Evolutionary conservation across 1,284 basidiomycete genomes (phyloP), one percentile per base, ranked within the genome.

Genomic region (Meira miltonrushii): DNA sequence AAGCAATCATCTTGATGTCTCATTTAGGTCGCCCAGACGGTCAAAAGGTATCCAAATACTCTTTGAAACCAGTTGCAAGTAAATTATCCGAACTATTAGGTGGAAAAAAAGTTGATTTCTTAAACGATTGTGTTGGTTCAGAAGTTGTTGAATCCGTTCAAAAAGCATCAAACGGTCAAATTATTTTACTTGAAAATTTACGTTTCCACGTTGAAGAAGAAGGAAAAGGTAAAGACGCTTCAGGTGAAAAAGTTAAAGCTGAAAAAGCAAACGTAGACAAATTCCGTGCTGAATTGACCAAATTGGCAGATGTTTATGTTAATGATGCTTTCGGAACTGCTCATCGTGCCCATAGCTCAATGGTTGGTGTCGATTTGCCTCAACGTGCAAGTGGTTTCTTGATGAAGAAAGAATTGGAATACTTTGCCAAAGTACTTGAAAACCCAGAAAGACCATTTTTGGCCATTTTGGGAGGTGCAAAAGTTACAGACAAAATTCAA

Each of bases 301-400:
- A 84, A 67, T 88, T 98, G 67, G 93, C 92, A 55, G 92, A 97
- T 77, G 89, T 98, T 69, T 98, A 97, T 81, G 84, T 98, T 80
- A 98, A 98, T 82, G 94, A 98, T 79, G 95, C 94, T 41, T 98
- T 98, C 80, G 94, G 94, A 59, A 97, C 94, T 55, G 95, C 94
- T 43, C 94, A 98, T 81, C 90, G 94, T 70, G 93, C 91, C 21
- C 95, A 98, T 81, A 95, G 94, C 0, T 93, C 90, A 72, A 96
- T 98, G 91, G 95, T 98, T 72, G 94, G 94, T 67, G 85, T 98
- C 68, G 85, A 95, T 80, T 85, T 97, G 40, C 86, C 87, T n/a
- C 88, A 94, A 80, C 86, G 92, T 71, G 94, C 94, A 8, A 86
- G 93, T 41, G 94, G 94, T 51, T 93, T 95, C 84, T 84, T 98